Conservation (phyloP, 306 rosid species). For the Acmispon strigosus region DNA sequence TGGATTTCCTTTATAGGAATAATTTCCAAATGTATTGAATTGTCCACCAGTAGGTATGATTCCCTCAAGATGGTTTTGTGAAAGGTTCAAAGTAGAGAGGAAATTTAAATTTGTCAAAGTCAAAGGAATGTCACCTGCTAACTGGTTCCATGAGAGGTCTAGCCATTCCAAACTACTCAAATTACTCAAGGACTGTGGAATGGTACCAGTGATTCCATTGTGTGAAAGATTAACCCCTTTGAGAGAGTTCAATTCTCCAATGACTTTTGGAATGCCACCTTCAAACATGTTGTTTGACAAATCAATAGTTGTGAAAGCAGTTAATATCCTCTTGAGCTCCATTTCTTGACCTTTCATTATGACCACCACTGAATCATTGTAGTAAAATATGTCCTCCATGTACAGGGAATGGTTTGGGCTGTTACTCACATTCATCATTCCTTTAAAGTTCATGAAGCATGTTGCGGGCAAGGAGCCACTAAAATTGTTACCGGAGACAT, state of each 20-base stretch:
- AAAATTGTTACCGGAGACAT: slow-evolving; percentile 25
- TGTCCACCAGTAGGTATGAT: slow-evolving; percentile 24
- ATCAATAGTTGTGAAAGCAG: slow-evolving; percentile 17
- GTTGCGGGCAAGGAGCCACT: slow-evolving; percentile 12
- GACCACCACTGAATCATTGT: slow-evolving; percentile 2
- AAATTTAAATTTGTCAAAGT: slow-evolving; percentile 13
- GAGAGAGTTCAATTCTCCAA: slow-evolving; percentile 18
- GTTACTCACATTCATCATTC: slow-evolving; percentile 2
- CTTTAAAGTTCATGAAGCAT: slow-evolving; percentile 7
- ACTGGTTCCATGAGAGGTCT: slow-evolving; percentile 30
- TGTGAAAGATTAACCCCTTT: slow-evolving; percentile 27
- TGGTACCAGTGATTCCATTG: slow-evolving; percentile 22
- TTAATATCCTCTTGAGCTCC: neutral
- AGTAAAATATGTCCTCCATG: accelerated
- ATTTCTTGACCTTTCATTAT: neutral
- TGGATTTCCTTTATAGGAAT: slow-evolving; percentile 13
- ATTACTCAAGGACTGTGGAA: slow-evolving; percentile 18
- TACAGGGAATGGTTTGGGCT: neutral
- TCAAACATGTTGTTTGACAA: slow-evolving; percentile 27
- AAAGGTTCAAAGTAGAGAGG: neutral
- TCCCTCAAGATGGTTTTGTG: slow-evolving; percentile 16
- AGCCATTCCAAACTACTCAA: slow-evolving; percentile 27
- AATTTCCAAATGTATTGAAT: slow-evolving; percentile 19
- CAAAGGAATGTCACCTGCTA: slow-evolving; percentile 12
- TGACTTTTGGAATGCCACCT: slow-evolving; percentile 8